Evolutionary conservation across 164 flowering plant species (phyloP).

Genomic region (Saururus chinensis): DNA sequence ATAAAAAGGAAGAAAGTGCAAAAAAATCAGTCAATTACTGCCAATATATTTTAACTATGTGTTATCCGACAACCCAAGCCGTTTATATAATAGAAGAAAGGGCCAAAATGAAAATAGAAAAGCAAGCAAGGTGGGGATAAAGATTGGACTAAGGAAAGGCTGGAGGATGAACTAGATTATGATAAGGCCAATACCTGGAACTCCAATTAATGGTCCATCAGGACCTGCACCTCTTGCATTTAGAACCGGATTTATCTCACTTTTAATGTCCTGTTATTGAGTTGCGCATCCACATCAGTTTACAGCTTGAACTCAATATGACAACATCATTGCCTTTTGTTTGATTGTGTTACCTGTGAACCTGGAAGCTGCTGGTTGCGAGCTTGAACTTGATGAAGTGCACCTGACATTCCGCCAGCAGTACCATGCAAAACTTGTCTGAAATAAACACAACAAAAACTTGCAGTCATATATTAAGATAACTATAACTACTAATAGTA

Average conservation of each 20-base stretch:
- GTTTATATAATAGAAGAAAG: neutral
- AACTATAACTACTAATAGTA: neutral
- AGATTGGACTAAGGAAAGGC: neutral
- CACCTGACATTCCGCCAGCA: constrained; percentile 63
- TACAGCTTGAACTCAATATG: neutral
- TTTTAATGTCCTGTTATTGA: constrained; percentile 51
- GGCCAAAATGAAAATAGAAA: neutral
- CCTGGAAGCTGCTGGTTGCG: constrained; percentile 80
- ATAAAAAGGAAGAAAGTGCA: constrained; percentile 3
- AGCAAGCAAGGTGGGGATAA: neutral
- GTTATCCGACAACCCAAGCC: neutral
- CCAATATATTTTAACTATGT: neutral
- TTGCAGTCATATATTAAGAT: neutral
- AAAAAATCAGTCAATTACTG: neutral
- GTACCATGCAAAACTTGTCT: constrained; percentile 94
- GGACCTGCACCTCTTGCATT: constrained; percentile 57
- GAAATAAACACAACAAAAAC: constrained; percentile 8
- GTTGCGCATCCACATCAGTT: neutral
- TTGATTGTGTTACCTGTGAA: constrained; percentile 33
- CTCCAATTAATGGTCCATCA: constrained; percentile 68
- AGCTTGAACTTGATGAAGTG: constrained; percentile 76
- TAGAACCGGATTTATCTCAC: constrained; percentile 54
- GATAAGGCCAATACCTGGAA: constrained; percentile 44
- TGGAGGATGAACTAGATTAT: neutral
- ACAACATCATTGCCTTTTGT: neutral